phyloP scores from a whole-genome alignment of 2,329 filamentous ascomycete genomes.

The Colletotrichum eremochloae region DNA sequence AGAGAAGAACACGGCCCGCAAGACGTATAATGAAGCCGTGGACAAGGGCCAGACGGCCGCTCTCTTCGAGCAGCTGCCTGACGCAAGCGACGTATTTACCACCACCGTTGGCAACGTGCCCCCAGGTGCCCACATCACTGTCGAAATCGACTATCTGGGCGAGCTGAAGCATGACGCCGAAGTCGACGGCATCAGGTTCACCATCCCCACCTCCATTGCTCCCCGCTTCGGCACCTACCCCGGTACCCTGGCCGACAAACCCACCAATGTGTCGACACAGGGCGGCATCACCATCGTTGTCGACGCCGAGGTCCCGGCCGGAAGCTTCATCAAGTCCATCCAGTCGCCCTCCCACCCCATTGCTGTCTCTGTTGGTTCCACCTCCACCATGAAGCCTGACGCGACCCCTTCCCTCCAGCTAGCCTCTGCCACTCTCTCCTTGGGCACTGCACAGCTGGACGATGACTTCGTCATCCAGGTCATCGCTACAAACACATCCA shows the following conservation, averaged over 20 bases:
- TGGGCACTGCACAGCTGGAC: conserved; percentile 66
- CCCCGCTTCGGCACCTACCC: conserved; percentile 73
- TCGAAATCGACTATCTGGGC: conserved; percentile 76
- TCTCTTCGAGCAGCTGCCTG: conserved; percentile 72
- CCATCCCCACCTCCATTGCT: conserved; percentile 75
- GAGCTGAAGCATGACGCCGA: conserved; percentile 81
- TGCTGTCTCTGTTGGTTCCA: conserved; percentile 72
- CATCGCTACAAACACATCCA: conserved; percentile 69
- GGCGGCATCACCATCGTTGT: conserved; percentile 48
- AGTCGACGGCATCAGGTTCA: conserved; percentile 76
- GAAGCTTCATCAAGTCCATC: conserved; percentile 70
- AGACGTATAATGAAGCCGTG: conserved; percentile 71
- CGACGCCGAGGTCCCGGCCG: conserved; percentile 62
- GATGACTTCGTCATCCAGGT: conserved; percentile 78
- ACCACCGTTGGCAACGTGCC: conserved; percentile 78
- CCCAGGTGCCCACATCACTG: conserved; percentile 65
- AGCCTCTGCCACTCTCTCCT: conserved; percentile 72
- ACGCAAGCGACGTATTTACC: conserved; percentile 75
- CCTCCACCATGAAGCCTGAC: conserved; percentile 57
- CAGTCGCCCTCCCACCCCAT: conserved; percentile 78
- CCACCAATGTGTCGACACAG: conserved; percentile 26
- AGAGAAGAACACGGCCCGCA: conserved; percentile 72
- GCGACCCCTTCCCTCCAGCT: conserved; percentile 66
- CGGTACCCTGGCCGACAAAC: conserved; percentile 48
- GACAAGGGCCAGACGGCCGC: conserved; percentile 72